Conservation (phyloP, 2,329 filamentous ascomycete genomes). For the Capronia epimyces region DNA sequence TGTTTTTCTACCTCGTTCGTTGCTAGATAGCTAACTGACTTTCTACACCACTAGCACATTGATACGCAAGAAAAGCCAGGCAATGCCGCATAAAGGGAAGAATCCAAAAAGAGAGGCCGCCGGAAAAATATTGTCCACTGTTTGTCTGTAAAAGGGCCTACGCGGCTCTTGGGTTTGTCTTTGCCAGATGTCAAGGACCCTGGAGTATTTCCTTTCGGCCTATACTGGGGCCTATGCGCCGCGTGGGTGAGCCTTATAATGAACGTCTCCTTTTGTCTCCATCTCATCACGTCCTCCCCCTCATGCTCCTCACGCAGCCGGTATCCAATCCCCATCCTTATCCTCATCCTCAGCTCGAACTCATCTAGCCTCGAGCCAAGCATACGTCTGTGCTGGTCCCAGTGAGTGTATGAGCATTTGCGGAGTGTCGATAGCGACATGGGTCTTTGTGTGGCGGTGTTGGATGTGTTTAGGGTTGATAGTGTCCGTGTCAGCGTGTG, state of each 20-base stretch:
- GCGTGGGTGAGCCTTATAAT: neutral
- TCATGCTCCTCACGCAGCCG: too few species aligned
- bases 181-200: neutral
- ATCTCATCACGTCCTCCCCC: too few species aligned
- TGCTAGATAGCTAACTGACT: slow-evolving; percentile 1
- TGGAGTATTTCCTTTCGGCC: neutral
- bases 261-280: neutral
- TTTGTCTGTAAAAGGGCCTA: neutral
- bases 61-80: slow-evolving; percentile 93
- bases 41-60: slow-evolving; percentile 56
- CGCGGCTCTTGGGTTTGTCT: neutral
- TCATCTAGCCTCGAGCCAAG: too few species aligned
- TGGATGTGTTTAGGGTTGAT: too few species aligned
- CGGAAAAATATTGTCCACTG: neutral
- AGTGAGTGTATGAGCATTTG: too few species aligned
- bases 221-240: neutral
- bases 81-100: slow-evolving; percentile 46
- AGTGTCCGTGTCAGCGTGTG: too few species aligned
- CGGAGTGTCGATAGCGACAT: too few species aligned
- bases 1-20: neutral
- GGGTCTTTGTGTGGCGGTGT: too few species aligned
- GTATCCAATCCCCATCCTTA: too few species aligned
- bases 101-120: neutral
- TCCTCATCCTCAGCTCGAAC: too few species aligned
- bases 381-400: too few species aligned